phyloP scores from a whole-genome alignment of 495 filamentous ascomycete genomes.

The Friedmanniomyces simplex region DNA sequence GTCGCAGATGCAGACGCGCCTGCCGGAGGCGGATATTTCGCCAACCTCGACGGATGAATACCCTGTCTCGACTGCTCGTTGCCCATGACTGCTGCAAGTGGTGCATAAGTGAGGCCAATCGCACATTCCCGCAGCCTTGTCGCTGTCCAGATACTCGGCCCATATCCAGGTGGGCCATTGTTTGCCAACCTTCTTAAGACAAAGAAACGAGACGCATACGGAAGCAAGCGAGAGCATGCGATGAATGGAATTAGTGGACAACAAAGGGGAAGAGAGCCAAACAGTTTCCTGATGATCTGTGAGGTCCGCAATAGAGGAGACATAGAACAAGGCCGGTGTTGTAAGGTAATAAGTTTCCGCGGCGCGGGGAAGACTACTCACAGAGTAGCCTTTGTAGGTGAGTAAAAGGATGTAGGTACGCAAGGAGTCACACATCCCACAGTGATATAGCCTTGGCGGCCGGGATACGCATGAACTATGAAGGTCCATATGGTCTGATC shows the following conservation, averaged over 20 bases:
- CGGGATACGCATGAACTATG: background rate
- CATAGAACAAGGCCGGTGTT: too few species aligned
- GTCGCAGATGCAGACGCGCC: too few species aligned
- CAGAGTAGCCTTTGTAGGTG: background rate
- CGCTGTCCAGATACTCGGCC: background rate
- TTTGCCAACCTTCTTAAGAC: background rate
- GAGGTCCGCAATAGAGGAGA: too few species aligned
- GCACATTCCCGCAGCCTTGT: background rate
- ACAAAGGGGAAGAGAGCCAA: background rate
- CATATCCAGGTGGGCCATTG: background rate
- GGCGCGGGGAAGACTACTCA: background rate
- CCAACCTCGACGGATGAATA: too few species aligned
- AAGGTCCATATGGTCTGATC: background rate
- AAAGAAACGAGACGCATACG: background rate
- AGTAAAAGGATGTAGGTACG: background rate
- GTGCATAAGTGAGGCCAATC: too few species aligned
- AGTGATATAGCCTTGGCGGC: too few species aligned
- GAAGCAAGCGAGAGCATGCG: background rate
- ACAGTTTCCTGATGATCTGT: too few species aligned
- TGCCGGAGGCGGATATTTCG: too few species aligned
- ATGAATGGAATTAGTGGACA: background rate
- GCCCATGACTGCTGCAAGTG: too few species aligned
- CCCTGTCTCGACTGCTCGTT: background rate
- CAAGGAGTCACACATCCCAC: slow-evolving; percentile 3
- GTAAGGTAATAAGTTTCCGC: too few species aligned